Percentiles rank a stretch among this genome's conserved stretches.
These are phyloP conservation scores for Talaromyces stipitatus DNA, from an alignment of 495 filamentous ascomycete species.

Conservation along the genomic window DNA sequence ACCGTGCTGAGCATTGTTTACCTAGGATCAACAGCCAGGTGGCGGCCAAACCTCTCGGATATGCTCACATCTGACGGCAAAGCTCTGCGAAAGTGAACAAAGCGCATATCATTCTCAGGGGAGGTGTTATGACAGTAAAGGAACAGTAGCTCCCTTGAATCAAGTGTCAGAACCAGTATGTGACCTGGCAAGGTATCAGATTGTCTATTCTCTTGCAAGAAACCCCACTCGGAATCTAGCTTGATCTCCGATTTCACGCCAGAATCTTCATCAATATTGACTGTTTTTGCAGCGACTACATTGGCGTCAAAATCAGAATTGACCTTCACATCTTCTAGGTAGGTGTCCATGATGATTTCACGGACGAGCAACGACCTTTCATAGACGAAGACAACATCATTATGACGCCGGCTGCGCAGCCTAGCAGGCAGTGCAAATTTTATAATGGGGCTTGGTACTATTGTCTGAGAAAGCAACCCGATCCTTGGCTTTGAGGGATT, in stretches of 20 bases:
- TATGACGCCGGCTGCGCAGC: slow-evolving; percentile 57
- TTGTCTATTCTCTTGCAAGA: slow-evolving; percentile 3
- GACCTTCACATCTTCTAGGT: slow-evolving; percentile 59
- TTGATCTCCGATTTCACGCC: slow-evolving; percentile 26
- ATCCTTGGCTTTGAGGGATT: slow-evolving; percentile 7
- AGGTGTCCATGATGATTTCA: slow-evolving; percentile 49
- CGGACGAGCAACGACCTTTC: slow-evolving; percentile 59
- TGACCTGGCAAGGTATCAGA: slow-evolving; percentile 56
- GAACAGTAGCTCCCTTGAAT: slow-evolving; percentile 62
- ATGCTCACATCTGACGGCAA: slow-evolving; percentile 47
- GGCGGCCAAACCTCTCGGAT: slow-evolving; percentile 59
- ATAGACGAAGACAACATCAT: slow-evolving; percentile 88
- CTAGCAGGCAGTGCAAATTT: slow-evolving; percentile 76
- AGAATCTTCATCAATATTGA: slow-evolving; percentile 25
- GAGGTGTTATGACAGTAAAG: slow-evolving; percentile 51
- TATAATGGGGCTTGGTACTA: slow-evolving; percentile 66
- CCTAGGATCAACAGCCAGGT: slow-evolving; percentile 77
- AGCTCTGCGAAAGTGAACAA: slow-evolving; percentile 51
- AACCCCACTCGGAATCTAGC: slow-evolving; percentile 8
- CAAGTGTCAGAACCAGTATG: slow-evolving; percentile 63
- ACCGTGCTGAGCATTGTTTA: slow-evolving; percentile 18
- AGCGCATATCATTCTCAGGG: slow-evolving; percentile 39
- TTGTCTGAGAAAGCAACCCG: slow-evolving; percentile 69
- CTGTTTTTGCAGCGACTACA: slow-evolving; percentile 37
- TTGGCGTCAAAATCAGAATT: slow-evolving; percentile 70